phyloP scores from a whole-genome alignment of 805 yeast species.

The Myxozyma monticola region DNA sequence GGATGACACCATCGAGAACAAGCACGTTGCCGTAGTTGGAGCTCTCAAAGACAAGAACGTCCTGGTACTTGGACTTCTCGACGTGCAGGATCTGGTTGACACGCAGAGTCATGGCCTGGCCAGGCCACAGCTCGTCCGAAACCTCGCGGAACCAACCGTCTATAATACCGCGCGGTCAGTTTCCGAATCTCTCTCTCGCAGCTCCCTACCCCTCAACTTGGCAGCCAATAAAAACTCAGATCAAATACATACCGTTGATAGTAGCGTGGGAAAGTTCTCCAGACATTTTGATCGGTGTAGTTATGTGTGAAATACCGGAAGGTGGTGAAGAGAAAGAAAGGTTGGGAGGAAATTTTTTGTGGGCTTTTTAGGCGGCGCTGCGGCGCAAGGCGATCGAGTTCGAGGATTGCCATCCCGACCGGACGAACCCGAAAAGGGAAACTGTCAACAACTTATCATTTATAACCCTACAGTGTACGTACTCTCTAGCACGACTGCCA shows the following conservation, averaged over 20 bases:
- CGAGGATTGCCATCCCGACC: too few relatives aligned
- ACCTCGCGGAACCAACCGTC: slow-evolving; percentile 98
- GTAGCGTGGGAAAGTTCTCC: slow-evolving; percentile 34
- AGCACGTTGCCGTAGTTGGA: slow-evolving; percentile 93
- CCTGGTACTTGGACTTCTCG: slow-evolving; percentile 88
- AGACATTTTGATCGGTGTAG: slow-evolving; percentile 20
- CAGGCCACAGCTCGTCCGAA: slow-evolving; percentile 98
- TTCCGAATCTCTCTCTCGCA: not conserved
- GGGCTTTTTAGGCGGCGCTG: not conserved
- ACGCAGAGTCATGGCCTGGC: slow-evolving; percentile 90
- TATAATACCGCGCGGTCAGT: slow-evolving; percentile 7
- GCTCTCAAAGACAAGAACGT: slow-evolving; percentile 87
- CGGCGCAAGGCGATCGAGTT: too few relatives aligned
- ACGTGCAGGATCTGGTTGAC: slow-evolving; percentile 85
- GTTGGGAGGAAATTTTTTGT: not conserved
- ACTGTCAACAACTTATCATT: too few relatives aligned
- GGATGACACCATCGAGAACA: slow-evolving; percentile 92
- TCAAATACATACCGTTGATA: slow-evolving; percentile 28
- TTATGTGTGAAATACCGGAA: too few relatives aligned
- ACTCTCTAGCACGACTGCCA: too few relatives aligned
- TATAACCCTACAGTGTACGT: too few relatives aligned
- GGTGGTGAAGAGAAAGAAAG: too few relatives aligned
- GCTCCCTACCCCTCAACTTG: not conserved
- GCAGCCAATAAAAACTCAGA: not conserved
- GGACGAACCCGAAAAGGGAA: too few relatives aligned